A percentile compares a stretch with the other conserved stretches of the same genome.
Conservation (phyloP, 2,329 filamentous ascomycete genomes). For the Aspergillus sp. region DNA sequence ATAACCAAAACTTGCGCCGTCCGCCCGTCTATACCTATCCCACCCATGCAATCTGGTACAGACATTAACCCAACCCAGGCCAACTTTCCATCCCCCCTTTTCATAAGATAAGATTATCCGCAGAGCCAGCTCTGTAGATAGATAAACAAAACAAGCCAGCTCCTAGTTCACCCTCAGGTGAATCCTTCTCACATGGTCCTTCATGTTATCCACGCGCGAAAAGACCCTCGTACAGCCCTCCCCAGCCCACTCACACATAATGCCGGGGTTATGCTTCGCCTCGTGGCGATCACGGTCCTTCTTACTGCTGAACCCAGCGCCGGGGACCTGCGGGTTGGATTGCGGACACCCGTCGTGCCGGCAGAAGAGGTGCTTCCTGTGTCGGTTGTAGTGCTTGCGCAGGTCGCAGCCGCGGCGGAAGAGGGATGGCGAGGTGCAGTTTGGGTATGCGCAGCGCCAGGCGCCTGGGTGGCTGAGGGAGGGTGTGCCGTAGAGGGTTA, state of each 20-base stretch:
- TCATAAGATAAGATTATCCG: neutral
- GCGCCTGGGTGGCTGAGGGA: conserved; percentile 35
- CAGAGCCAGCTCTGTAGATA: neutral
- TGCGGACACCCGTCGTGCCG: conserved; percentile 60
- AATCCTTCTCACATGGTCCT: conserved; percentile 48
- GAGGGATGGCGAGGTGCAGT: conserved; percentile 58
- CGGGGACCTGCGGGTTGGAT: conserved; percentile 55
- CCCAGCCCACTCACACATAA: conserved; percentile 54
- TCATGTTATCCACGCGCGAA: conserved; percentile 63
- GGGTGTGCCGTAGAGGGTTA: conserved; percentile 33
- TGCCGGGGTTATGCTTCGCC: conserved; percentile 62
- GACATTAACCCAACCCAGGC: too few species aligned
- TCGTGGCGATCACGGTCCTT: conserved; percentile 63
- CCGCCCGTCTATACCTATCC: too few species aligned
- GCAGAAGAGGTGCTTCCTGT: conserved; percentile 62
- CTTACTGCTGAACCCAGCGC: conserved; percentile 62
- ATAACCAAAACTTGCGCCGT: neutral
- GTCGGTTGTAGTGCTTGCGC: conserved; percentile 62
- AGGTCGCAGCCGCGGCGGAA: conserved; percentile 63
- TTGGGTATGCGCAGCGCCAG: conserved; percentile 60
- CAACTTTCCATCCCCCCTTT: too few species aligned
- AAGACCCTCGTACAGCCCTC: conserved; percentile 59
- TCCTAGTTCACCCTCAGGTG: conserved; percentile 30
- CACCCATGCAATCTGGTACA: too few species aligned
- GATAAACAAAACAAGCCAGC: neutral